Conservation (phyloP, 495 filamentous ascomycete species). For the Neohortaea acidophila region DNA sequence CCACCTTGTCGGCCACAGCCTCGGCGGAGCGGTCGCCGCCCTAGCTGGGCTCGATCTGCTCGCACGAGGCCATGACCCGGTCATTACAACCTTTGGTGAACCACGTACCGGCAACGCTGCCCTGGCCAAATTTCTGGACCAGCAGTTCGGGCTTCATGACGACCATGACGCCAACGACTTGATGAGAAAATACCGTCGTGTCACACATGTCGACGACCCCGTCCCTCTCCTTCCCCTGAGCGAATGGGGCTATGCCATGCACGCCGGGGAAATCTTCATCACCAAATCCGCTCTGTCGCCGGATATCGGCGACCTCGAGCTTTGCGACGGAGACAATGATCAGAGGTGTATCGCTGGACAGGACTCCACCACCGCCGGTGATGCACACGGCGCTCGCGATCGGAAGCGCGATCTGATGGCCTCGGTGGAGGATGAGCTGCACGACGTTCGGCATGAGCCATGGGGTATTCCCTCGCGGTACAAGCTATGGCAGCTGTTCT, state of each 20-base stretch:
- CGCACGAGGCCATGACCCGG: slow-evolving; percentile 50
- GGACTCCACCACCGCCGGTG: slow-evolving; percentile 6
- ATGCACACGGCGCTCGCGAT: not conserved
- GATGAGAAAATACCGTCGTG: slow-evolving; percentile 45
- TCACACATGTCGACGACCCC: slow-evolving; percentile 78
- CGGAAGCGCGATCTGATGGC: slow-evolving; percentile 10
- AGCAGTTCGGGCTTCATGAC: slow-evolving; percentile 39
- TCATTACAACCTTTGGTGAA: slow-evolving; percentile 85
- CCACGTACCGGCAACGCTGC: slow-evolving; percentile 66
- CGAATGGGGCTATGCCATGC: slow-evolving; percentile 76
- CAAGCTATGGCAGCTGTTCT: slow-evolving; percentile 80
- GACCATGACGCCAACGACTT: slow-evolving; percentile 15
- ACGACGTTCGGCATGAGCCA: slow-evolving; percentile 22
- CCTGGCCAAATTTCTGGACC: slow-evolving; percentile 53
- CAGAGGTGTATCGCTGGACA: slow-evolving; percentile 48
- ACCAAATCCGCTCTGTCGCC: slow-evolving; percentile 53
- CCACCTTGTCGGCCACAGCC: slow-evolving; percentile 72
- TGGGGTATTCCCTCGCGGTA: slow-evolving; percentile 44
- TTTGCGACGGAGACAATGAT: slow-evolving; percentile 61
- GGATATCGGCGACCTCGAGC: slow-evolving; percentile 44
- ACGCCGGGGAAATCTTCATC: slow-evolving; percentile 80
- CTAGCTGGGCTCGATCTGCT: slow-evolving; percentile 68
- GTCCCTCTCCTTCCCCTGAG: slow-evolving; percentile 71
- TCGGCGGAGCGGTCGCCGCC: slow-evolving; percentile 83
- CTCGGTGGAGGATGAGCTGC: slow-evolving; percentile 7